Evolutionary conservation across 805 yeast genomes (phyloP).

Genomic region (Cyberlindnera meyerae): DNA sequence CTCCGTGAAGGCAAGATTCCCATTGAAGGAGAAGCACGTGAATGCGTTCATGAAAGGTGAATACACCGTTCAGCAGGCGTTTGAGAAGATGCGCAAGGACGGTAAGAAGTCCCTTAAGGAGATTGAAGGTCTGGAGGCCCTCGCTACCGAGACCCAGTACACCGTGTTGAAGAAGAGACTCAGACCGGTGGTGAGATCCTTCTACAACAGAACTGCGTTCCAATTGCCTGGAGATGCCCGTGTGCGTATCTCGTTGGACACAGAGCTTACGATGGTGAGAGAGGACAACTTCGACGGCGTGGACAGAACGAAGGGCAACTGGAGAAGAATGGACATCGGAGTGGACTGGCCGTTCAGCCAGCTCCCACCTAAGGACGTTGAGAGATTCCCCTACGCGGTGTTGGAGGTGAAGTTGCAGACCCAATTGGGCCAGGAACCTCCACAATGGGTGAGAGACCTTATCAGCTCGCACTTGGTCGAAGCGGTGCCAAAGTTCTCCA

Average conservation of each 20-base stretch:
- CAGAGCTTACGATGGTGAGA: constrained; percentile 95
- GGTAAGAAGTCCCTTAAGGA: constrained; percentile 85
- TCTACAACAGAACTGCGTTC: constrained; percentile 97
- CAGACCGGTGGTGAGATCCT: constrained; percentile 93
- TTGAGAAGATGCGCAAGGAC: constrained; percentile 88
- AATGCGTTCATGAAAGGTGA: constrained; percentile 80
- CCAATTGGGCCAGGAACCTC: constrained; percentile 98
- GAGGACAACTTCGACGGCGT: constrained; percentile 95
- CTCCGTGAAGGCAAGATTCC: constrained; percentile 96
- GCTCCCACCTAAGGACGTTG: constrained; percentile 77
- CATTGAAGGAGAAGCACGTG: constrained; percentile 84
- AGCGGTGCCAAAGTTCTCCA: constrained; percentile 96
- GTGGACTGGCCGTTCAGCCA: constrained; percentile 93
- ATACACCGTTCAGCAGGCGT: constrained; percentile 82
- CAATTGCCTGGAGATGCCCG: constrained; percentile 99
- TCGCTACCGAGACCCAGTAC: constrained; percentile 92
- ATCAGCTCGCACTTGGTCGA: constrained; percentile 91
- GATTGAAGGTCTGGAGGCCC: constrained; percentile 84
- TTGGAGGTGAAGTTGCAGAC: constrained; percentile 96
- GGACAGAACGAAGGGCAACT: constrained; percentile 85
- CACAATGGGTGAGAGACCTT: constrained; percentile 92
- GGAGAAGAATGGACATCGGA: constrained; percentile 99
- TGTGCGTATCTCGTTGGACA: constrained; percentile 95
- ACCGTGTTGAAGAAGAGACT: constrained; percentile 75
- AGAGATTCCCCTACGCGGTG: constrained; percentile 96